Conservation (phyloP, 2,329 filamentous ascomycete species). For the Ceratocystis variospora region DNA sequence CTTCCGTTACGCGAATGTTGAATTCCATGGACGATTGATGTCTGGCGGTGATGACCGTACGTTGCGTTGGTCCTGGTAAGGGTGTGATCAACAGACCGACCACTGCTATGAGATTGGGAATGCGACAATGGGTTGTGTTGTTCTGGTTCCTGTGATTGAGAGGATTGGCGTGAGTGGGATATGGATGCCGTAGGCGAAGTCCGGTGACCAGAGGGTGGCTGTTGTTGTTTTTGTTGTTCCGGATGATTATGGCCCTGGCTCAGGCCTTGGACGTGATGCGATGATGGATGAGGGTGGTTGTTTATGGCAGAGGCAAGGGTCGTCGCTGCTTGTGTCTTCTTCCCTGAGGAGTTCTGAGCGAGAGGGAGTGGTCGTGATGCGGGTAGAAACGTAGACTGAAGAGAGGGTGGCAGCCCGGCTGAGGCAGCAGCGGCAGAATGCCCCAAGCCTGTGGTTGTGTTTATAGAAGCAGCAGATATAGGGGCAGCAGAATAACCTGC, state of each 20-base stretch:
- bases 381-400: slow-evolving; percentile 5
- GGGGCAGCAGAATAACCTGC: background rate
- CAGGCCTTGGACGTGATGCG: slow-evolving; percentile 1
- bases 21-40: slow-evolving; percentile 91
- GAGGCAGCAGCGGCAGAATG: slow-evolving; percentile 1
- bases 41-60: slow-evolving; percentile 87
- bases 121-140: slow-evolving; percentile 31
- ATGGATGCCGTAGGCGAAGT: slow-evolving; percentile 26
- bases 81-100: slow-evolving; percentile 30
- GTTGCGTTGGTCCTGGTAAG: slow-evolving; percentile 36
- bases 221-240: slow-evolving; percentile 1
- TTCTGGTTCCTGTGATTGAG: slow-evolving; percentile 29
- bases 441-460: background rate
- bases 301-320: slow-evolving; percentile 1
- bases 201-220: background rate
- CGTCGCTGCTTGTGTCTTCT: background rate
- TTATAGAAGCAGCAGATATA: slow-evolving; percentile 1
- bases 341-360: slow-evolving; percentile 1
- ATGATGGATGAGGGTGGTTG: slow-evolving; percentile 1
- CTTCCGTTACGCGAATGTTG: slow-evolving; percentile 88
- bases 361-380: background rate
- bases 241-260: background rate
- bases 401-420: slow-evolving; percentile 7
- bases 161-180: slow-evolving; percentile 45
- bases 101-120: slow-evolving; percentile 25